A percentile compares a stretch with the other conserved stretches of the same genome.
Evolutionary conservation across 202 grass and related monocot species (phyloP).

Genomic region (Panicum virgatum): DNA sequence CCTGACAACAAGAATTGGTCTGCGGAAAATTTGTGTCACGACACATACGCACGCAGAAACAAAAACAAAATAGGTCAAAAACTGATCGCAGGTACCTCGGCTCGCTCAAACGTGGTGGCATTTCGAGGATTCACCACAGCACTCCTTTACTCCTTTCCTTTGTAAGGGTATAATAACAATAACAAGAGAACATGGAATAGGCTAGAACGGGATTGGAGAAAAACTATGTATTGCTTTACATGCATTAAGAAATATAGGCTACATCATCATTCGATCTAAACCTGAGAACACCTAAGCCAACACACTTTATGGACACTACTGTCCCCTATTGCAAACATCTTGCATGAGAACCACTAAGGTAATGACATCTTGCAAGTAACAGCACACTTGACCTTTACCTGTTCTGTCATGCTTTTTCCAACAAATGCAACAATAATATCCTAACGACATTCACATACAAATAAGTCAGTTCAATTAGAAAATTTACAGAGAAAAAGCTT

Average conservation of each 20-base stretch:
- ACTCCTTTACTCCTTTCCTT: background rate
- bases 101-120: background rate
- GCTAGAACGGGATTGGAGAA: background rate
- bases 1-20: too few relatives aligned
- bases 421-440: conserved; percentile 48
- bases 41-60: too few relatives aligned
- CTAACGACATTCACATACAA: conserved; percentile 48
- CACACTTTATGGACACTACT: conserved; percentile 35
- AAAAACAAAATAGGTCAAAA: too few relatives aligned
- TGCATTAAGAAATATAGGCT: conserved; percentile 24
- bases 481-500: conserved; percentile 37
- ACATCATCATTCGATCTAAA: conserved; percentile 36
- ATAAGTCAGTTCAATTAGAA: conserved; percentile 40
- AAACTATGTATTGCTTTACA: conserved; percentile 46
- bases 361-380: conserved; percentile 14
- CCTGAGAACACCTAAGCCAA: conserved; percentile 29
- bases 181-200: background rate
- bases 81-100: too few relatives aligned
- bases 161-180: background rate
- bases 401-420: conserved; percentile 30
- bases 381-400: conserved; percentile 32
- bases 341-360: conserved; percentile 18
- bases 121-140: background rate
- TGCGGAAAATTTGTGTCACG: too few relatives aligned
- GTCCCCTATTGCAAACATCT: conserved; percentile 32